Base-by-base conservation (phyloP, 2,329 filamentous ascomycete genomes). In the Aspergillus sp. region DNA sequence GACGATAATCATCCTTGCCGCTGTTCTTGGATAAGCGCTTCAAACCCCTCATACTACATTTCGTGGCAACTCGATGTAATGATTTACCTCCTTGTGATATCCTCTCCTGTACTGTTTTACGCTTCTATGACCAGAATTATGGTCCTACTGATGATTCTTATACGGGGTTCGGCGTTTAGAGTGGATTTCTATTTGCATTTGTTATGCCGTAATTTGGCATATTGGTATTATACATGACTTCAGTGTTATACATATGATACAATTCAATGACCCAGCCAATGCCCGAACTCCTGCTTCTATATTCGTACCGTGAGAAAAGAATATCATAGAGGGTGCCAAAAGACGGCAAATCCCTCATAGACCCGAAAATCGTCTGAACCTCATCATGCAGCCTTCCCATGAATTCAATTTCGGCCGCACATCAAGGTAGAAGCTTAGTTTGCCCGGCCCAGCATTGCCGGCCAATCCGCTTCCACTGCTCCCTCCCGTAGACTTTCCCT, bases 1-100 rank as follows among this genome's bases (percentile, higher is more conserved):
- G 68, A 89, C 91, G 3, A 91, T 99, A 66, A 88, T 99, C 45
- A 82, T 99, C 59, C 78, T 99, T 66, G 96, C 95, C 14, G 90
- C 93, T 52, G 86, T 92, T 52, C 73, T 96, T 67, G 89, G 90
- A 57, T 96, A 68, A 64, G 58, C 31, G 24, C 50, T 51, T 54
- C 2, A 40, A 40, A 11, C 24, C 15, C 6, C 15, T 15, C 8
- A 24, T 24, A 41, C n/a, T 45, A 45, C n/a, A 17, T 54, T 45
- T 40, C 21, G 14, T 43, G 33, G 39, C 15, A 21, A 21, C 33
- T 44, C 45, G 52, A 53, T 61, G 54, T 45, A 56, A 56, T 35
- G 50, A 40, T 55, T 58, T 61, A 48, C 46, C 15, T 64, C 31
- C 58, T 62, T 65, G 68, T 66, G 70, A 74, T 73, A 73, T 73